A percentile compares a stretch with the other conserved stretches of the same genome.
Evolutionary conservation across 208 protist genomes (phyloP).

Genomic region (Trypanosoma melophagium): DNA sequence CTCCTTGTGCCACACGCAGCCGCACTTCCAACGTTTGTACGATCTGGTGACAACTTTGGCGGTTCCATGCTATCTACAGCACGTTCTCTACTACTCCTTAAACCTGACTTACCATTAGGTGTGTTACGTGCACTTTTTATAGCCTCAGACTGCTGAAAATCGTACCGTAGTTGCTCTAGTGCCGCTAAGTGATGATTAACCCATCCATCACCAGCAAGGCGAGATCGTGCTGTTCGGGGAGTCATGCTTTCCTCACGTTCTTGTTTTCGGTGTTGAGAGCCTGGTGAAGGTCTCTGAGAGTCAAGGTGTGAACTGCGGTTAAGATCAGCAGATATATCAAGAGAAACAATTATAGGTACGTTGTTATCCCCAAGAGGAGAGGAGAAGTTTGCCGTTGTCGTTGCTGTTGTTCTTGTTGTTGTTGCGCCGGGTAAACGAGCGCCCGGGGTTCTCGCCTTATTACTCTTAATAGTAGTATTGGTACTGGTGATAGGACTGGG

Average conservation of each 20-base stretch:
- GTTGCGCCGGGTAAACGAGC: too few relatives aligned
- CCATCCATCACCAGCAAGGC: conserved; percentile 28
- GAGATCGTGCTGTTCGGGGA: conserved; percentile 8
- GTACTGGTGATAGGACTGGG: too few relatives aligned
- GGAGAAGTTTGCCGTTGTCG: too few relatives aligned
- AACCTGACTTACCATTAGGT: conserved; percentile 4
- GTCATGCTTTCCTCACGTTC: conserved; percentile 13
- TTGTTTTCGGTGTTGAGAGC: not conserved
- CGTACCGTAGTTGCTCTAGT: conserved; percentile 36
- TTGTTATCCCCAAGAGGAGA: too few relatives aligned
- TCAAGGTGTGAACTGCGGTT: not conserved
- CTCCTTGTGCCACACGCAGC: not conserved
- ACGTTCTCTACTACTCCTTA: not conserved
- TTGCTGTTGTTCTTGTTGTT: not conserved
- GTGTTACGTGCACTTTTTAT: conserved; percentile 26
- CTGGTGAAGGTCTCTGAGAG: not conserved
- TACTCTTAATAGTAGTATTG: too few relatives aligned
- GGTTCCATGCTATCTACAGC: not conserved
- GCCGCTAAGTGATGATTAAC: conserved; percentile 23
- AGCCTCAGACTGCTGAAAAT: conserved; percentile 30
- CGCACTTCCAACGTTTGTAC: too few relatives aligned
- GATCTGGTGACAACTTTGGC: not conserved
- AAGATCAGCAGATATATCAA: not conserved
- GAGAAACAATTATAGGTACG: not conserved
- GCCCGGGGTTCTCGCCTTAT: too few relatives aligned